phyloP scores from a whole-genome alignment of 108 stramenopile genomes.

The Nitzschia sp. region DNA sequence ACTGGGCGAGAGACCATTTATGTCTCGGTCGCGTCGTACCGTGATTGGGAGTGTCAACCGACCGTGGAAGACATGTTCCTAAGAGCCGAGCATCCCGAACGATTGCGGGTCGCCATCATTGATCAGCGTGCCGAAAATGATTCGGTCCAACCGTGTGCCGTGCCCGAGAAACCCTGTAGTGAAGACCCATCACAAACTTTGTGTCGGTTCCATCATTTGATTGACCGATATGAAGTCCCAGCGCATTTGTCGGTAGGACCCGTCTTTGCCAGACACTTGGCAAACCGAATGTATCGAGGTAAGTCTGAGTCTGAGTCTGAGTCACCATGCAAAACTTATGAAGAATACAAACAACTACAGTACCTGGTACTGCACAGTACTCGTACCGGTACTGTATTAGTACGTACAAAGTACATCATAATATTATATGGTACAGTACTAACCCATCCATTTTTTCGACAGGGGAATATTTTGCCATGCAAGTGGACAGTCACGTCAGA shows the following conservation, averaged over 20 bases:
- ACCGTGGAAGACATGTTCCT: constrained; percentile 76
- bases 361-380: no score
- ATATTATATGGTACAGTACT: no score
- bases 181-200: constrained; percentile 62
- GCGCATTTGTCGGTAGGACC: constrained; percentile 80
- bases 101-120: constrained; percentile 75
- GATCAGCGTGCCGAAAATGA: constrained; percentile 65
- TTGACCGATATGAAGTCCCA: constrained; percentile 69
- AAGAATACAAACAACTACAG: background rate
- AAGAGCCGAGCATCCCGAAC: constrained; percentile 75
- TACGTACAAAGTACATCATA: no score
- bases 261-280: constrained; percentile 87
- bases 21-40: constrained; percentile 74
- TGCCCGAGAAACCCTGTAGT: constrained; percentile 52
- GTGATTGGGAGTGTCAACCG: constrained; percentile 76
- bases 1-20: constrained; percentile 66
- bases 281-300: constrained; percentile 79
- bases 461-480: constrained; percentile 95
- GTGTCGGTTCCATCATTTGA: constrained; percentile 59
- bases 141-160: constrained; percentile 37
- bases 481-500: constrained; percentile 90
- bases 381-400: background rate
- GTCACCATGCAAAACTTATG: background rate
- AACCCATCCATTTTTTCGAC: background rate
- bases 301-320: background rate